phyloP scores from a whole-genome alignment of 1,284 basidiomycete genomes.

The Microbotryum violaceum region DNA sequence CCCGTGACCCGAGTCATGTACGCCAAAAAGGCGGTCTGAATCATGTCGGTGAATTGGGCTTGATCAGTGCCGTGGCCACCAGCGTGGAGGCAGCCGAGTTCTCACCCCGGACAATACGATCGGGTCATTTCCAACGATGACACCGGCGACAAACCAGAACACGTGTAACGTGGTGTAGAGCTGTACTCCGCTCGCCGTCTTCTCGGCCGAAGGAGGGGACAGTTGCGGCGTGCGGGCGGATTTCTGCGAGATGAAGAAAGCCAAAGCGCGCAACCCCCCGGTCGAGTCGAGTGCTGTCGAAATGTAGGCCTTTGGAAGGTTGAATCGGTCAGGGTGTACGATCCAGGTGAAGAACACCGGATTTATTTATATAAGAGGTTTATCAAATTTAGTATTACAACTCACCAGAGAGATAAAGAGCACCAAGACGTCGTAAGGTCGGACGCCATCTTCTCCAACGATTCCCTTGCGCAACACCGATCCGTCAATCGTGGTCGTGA shows the following conservation, averaged over 20 bases:
- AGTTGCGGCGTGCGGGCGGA: constrained; percentile 52
- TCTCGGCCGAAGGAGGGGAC: constrained; percentile 19
- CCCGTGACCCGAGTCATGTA: constrained; percentile 71
- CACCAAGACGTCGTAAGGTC: constrained; percentile 88
- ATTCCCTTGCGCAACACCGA: constrained; percentile 59
- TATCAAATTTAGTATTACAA: neutral
- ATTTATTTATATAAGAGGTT: no score
- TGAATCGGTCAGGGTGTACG: neutral
- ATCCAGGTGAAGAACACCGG: no score
- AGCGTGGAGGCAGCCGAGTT: neutral
- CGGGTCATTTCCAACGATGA: constrained; percentile 70
- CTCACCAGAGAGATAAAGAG: constrained; percentile 75
- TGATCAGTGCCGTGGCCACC: neutral
- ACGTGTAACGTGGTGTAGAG: constrained; percentile 72
- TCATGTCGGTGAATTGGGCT: neutral
- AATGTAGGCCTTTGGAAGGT: constrained; percentile 64
- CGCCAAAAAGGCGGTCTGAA: constrained; percentile 65
- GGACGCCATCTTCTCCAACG: constrained; percentile 62
- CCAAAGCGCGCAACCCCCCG: constrained; percentile 75
- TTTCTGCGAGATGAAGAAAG: constrained; percentile 74
- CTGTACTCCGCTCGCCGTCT: constrained; percentile 45
- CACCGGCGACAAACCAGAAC: constrained; percentile 69
- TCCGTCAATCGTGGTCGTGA: constrained; percentile 61
- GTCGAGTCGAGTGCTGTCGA: constrained; percentile 86
- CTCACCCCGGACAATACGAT: constrained; percentile 38